Conservation (phyloP, 129 eudicot species). For the Helichrysum umbraculigerum region DNA sequence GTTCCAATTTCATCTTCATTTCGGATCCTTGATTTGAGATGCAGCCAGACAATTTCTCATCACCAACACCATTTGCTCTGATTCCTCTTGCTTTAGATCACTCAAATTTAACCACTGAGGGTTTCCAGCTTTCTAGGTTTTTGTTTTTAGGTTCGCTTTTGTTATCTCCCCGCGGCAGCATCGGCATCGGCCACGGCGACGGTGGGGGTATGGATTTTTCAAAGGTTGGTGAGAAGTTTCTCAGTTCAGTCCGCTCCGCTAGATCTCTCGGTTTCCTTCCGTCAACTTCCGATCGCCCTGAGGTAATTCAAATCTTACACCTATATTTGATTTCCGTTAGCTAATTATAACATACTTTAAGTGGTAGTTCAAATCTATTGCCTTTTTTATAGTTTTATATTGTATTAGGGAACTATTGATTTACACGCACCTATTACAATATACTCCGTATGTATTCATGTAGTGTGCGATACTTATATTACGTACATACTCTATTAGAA, state of each 20-base stretch:
- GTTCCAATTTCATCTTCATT: slow-evolving; percentile 25
- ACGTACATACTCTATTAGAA: not conserved
- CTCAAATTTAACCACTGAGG: slow-evolving; percentile 51
- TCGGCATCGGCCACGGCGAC: slow-evolving; percentile 29
- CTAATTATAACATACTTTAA: too few relatives aligned
- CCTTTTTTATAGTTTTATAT: not conserved
- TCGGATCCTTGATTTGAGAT: slow-evolving; percentile 55
- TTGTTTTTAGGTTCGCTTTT: slow-evolving; percentile 70
- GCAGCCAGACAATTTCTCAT: slow-evolving; percentile 54
- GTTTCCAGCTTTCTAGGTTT: slow-evolving; percentile 64
- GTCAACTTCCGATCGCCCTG: slow-evolving; percentile 76
- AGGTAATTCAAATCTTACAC: not conserved
- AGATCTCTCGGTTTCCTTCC: slow-evolving; percentile 84
- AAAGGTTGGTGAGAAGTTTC: slow-evolving; percentile 92
- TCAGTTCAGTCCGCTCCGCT: slow-evolving; percentile 94
- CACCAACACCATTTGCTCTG: slow-evolving; percentile 53
- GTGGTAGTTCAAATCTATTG: too few relatives aligned
- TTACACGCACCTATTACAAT: not conserved
- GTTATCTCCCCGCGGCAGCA: slow-evolving; percentile 49
- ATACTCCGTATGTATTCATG: slow-evolving; percentile 2
- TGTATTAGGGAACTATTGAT: slow-evolving; percentile 5
- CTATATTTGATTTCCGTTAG: not conserved
- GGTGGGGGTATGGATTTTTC: slow-evolving; percentile 77
- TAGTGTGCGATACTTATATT: not conserved
- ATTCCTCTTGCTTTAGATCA: slow-evolving; percentile 62